A percentile compares a stretch with the other conserved stretches of the same genome.
Evolutionary conservation across 2,329 filamentous ascomycete species (phyloP).

Genomic region (Didymella arachidicola): DNA sequence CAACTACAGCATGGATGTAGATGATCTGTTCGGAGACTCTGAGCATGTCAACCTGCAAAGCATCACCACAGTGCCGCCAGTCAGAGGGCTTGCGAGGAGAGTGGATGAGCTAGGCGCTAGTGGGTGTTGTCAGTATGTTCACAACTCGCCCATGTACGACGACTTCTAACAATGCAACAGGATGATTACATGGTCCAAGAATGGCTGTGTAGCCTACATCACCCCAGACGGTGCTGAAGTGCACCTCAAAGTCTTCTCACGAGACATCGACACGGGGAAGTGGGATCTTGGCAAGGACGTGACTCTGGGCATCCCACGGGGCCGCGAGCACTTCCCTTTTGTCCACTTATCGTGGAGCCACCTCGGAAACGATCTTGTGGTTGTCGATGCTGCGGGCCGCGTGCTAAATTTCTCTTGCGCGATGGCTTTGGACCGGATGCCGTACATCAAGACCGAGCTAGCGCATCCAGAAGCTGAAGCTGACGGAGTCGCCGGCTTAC

Average conservation of each 20-base stretch:
- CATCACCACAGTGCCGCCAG: slow-evolving; percentile 61
- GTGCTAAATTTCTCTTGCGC: slow-evolving; percentile 77
- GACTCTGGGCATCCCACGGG: slow-evolving; percentile 67
- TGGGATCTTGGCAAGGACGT: slow-evolving; percentile 82
- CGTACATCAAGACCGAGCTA: slow-evolving; percentile 67
- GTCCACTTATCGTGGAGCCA: slow-evolving; percentile 86
- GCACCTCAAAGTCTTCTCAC: slow-evolving; percentile 75
- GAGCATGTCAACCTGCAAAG: slow-evolving; percentile 67
- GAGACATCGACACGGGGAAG: slow-evolving; percentile 70
- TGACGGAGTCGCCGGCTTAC: slow-evolving; percentile 79
- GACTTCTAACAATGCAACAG: slow-evolving; percentile 57
- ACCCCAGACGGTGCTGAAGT: slow-evolving; percentile 73
- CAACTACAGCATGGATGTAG: slow-evolving; percentile 49
- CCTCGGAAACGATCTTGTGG: slow-evolving; percentile 78
- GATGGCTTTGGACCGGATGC: slow-evolving; percentile 76
- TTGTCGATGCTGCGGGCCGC: slow-evolving; percentile 80
- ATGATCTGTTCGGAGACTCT: slow-evolving; percentile 58
- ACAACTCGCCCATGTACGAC: background rate
- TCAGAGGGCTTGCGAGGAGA: slow-evolving; percentile 74
- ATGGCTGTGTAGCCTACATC: slow-evolving; percentile 85
- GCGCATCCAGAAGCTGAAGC: slow-evolving; percentile 77
- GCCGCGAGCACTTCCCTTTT: slow-evolving; percentile 70
- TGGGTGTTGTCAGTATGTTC: slow-evolving; percentile 83
- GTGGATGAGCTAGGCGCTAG: slow-evolving; percentile 77
- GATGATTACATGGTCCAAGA: slow-evolving; percentile 85